These are phyloP conservation scores for Umbelopsis ramanniana DNA, from an alignment of 192 early-diverging fungal species.

Conservation along the genomic window DNA sequence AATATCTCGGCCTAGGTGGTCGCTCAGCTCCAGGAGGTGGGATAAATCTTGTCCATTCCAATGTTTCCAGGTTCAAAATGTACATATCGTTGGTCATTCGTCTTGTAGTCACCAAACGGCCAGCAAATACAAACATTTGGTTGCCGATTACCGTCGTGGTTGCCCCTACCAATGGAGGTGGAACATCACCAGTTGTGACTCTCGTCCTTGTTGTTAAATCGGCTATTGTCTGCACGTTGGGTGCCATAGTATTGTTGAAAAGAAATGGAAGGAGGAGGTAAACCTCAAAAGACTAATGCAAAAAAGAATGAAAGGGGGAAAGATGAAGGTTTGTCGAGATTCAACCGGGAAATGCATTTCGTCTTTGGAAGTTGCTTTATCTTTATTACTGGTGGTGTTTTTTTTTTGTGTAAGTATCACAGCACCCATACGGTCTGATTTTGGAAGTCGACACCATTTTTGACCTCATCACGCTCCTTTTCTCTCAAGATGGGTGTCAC, in stretches of 20 bases:
- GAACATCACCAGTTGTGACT: slow-evolving; percentile 67
- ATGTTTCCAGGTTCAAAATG: slow-evolving; percentile 65
- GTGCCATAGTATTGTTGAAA: not conserved
- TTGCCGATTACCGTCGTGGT: slow-evolving; percentile 71
- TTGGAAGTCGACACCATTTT: slow-evolving; percentile 15
- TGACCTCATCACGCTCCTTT: slow-evolving; percentile 4
- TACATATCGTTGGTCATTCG: slow-evolving; percentile 76
- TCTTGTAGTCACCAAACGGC: slow-evolving; percentile 68
- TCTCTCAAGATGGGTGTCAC: not conserved
- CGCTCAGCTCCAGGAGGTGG: slow-evolving; percentile 42
- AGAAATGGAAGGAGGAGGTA: not conserved
- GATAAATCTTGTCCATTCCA: slow-evolving; percentile 59
- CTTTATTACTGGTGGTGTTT: not conserved
- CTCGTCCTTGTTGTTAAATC: slow-evolving; percentile 39
- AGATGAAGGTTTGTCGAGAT: not conserved
- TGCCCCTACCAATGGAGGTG: slow-evolving; percentile 76
- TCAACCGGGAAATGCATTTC: not conserved
- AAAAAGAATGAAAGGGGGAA: not conserved
- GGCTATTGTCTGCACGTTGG: slow-evolving; percentile 28
- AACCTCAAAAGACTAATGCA: not conserved
- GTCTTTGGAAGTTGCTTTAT: not conserved
- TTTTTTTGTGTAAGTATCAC: slow-evolving; percentile 18
- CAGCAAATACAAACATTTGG: slow-evolving; percentile 72
- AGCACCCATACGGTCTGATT: not conserved
- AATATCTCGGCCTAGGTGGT: slow-evolving; percentile 65